Evolutionary conservation across 106 monocot genomes (phyloP), one percentile per base, ranked within the genome.

Genomic region (Cymbidium sinense): DNA sequence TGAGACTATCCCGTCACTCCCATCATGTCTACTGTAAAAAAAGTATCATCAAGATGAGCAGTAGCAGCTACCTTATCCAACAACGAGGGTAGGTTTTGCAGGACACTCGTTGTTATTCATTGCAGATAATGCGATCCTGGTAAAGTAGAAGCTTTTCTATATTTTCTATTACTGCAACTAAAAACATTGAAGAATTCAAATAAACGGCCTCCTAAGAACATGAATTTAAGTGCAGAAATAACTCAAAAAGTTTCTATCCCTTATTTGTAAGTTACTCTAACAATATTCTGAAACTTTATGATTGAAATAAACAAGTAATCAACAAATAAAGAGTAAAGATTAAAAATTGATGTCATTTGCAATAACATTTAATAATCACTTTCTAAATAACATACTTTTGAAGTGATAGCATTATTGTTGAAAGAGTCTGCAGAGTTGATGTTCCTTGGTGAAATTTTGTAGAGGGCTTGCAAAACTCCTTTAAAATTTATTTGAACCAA

Each of bases 401-500:
- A 29, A 98, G 73, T 58, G 77, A 87, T 81, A 88, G 17, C 98
- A 98, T 94, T 71, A 83, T 86, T 47, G 78, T 81, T 23, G 94
- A 87, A 81, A 98, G 86, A 79, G 92, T 87, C 82, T 85, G 92
- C 77, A 98, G 78, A 78, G 86, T 41, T 54, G 81, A 84, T 50
- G 70, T 69, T 74, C 90, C 94, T 69, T 87, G 75, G 50, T 85
- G 75, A 50, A 80, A 75, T 77, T 87, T 86, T 62, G 79, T 39
- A 61, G 75, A 79, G 80, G 87, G 82, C 29, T 98, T 85, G 80
- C 65, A 72, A 78, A 98, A 94, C 13, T 88, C 88, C 34, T 90
- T 98, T 70, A 98, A 80, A 87, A 84, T 94, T 31, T 86, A 81
- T 98, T 90, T 79, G 89, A 82, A 79, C 85, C 83, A 80, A 98